phyloP scores from a whole-genome alignment of 2,329 filamentous ascomycete genomes.

The Verticillium nubilum region DNA sequence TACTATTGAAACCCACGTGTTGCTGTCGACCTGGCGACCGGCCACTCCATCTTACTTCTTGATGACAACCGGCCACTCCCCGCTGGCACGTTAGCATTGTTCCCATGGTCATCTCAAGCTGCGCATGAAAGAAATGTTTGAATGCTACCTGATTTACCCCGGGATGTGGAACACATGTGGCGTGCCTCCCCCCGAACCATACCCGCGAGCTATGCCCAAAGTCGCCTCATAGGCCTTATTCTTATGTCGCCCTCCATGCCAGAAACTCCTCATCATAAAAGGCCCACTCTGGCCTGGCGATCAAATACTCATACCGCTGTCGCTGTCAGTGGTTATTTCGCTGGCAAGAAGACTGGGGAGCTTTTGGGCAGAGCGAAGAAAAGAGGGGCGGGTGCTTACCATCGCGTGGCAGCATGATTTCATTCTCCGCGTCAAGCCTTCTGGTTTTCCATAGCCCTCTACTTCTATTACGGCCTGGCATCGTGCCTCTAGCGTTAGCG shows the following conservation, averaged over 20 bases:
- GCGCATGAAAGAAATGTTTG: background rate
- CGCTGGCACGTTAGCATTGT: no score
- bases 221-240: background rate
- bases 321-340: background rate
- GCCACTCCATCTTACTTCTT: background rate
- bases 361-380: no score
- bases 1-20: background rate
- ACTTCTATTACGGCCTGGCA: no score
- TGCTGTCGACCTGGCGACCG: background rate
- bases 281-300: background rate
- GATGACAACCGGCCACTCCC: background rate
- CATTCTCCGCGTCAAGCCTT: no score
- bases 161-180: background rate
- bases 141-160: background rate
- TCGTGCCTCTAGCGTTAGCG: no score
- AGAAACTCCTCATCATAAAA: background rate
- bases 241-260: background rate
- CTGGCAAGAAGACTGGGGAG: background rate
- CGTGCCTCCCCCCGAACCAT: background rate
- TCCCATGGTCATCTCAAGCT: background rate
- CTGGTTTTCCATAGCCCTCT: no score
- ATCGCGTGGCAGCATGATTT: no score
- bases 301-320: background rate
- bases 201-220: background rate
- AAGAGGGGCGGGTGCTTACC: background rate